Evolutionary conservation across 2,329 filamentous ascomycete genomes (phyloP), one percentile per base, ranked within the genome.

Genomic region (Ceratocystis albifundus): DNA sequence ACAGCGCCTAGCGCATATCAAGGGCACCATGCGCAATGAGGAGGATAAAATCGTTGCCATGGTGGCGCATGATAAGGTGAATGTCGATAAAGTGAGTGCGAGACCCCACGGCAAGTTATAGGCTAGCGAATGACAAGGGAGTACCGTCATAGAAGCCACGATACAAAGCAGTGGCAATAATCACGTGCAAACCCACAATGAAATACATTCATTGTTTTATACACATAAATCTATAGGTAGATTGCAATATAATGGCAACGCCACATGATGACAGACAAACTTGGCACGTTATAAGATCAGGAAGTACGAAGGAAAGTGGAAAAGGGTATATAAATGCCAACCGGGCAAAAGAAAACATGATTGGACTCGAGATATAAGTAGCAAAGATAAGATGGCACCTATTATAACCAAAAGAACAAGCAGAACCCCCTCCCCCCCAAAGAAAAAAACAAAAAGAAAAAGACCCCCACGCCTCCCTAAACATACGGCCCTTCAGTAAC

Each of bases 1-100:
- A 1, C 79, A 77, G 73, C 78, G 77, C 65, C 69, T 88, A 69
- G 78, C 78, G 62, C 77, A 80, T 12, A 66, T 88, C 4, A 78
- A 78, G 68, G 83, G 82, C 1, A 76, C 78, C 22, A 82, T 88
- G 75, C 79, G 76, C 69, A 77, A 79, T 68, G 79, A 76, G 70
- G 82, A 82, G 68, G 81, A 82, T 0, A 75, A 76, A 55, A 68
- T 88, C 8, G 73, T 85, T 71, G 79, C 82, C 1, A 77, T 80
- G 5, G 86, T 82, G 62, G 84, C 87, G 71, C 86, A 88, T 75
- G 81, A 82, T 53, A 88, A 88, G 74, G 82, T 81, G 1, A 86
- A 84, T 71, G 81, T 80, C 53, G 84, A 87, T 70, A 76, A 79
- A 0, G 72, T 71, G 12, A 67, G 72, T n/a, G 15, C 41, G 6